phyloP scores from a whole-genome alignment of 1,284 basidiomycete genomes.

The Melampsora americana region DNA sequence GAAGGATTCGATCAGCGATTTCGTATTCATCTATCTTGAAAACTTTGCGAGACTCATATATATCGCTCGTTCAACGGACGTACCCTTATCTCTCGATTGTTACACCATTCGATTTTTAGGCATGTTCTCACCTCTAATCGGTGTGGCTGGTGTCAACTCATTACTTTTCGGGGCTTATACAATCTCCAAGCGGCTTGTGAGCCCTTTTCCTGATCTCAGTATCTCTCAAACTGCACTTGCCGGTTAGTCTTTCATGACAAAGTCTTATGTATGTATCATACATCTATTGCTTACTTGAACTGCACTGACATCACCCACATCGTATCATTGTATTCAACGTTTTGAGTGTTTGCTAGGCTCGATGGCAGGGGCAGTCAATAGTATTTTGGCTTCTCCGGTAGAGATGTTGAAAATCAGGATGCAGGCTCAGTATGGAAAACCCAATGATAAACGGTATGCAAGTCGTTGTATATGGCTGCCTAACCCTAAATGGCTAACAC shows the following conservation, averaged over 20 bases:
- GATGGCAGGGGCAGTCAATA: slow-evolving; percentile 85
- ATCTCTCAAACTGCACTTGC: slow-evolving; percentile 76
- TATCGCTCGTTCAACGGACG: background rate
- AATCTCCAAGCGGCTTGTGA: slow-evolving; percentile 73
- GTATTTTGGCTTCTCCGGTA: slow-evolving; percentile 77
- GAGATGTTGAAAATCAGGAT: slow-evolving; percentile 74
- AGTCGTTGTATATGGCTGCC: background rate
- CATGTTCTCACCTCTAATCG: slow-evolving; percentile 83
- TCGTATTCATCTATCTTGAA: background rate
- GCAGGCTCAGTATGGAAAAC: slow-evolving; percentile 80
- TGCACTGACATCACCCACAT: no score
- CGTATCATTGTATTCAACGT: background rate
- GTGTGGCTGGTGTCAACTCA: slow-evolving; percentile 95
- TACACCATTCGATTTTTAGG: slow-evolving; percentile 57
- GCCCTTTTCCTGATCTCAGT: slow-evolving; percentile 77
- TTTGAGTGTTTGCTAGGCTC: slow-evolving; percentile 51
- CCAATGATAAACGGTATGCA: slow-evolving; percentile 31
- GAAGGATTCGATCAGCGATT: background rate
- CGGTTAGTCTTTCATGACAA: slow-evolving; percentile 57
- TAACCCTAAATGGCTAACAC: slow-evolving; percentile 46
- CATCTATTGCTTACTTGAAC: no score
- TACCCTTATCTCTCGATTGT: background rate
- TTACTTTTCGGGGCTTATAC: slow-evolving; percentile 88
- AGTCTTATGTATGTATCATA: background rate
- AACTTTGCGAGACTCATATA: background rate